phyloP scores from a whole-genome alignment of 768 basidiomycete genomes.

The Leccinum subgranulosum region DNA sequence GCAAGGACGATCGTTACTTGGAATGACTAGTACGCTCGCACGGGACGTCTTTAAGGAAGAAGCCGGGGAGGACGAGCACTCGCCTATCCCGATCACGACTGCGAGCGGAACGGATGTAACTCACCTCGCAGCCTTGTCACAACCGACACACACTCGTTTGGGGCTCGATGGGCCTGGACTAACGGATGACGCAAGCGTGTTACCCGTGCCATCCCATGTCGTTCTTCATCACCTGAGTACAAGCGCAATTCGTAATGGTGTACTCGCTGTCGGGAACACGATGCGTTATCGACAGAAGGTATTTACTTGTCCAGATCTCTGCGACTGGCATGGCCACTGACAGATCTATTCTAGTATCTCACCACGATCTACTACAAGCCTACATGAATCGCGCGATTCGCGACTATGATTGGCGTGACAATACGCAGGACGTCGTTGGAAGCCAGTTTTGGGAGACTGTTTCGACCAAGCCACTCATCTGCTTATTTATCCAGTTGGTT shows the following conservation, averaged over 20 bases:
- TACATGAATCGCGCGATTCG: constrained; percentile 33
- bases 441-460: constrained; percentile 12
- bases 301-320: constrained; percentile 9
- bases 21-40: constrained; percentile 34
- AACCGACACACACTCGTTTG: constrained; percentile 28
- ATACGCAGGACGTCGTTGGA: constrained; percentile 27
- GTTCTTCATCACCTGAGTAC: constrained; percentile 94
- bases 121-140: constrained; percentile 25
- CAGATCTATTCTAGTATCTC: constrained; percentile 54
- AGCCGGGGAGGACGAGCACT: constrained; percentile 19
- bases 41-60: constrained; percentile 26
- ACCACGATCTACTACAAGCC: constrained; percentile 85
- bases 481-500: constrained; percentile 28
- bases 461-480: constrained; percentile 11
- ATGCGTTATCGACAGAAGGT: constrained; percentile 92
- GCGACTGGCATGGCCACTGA: constrained; percentile 13
- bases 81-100: constrained; percentile 35
- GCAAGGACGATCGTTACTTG: constrained; percentile 32
- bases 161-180: constrained; percentile 41
- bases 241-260: constrained; percentile 91
- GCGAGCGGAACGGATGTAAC: constrained; percentile 39
- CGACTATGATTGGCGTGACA: constrained; percentile 12
- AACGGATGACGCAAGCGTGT: constrained; percentile 84
- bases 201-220: constrained; percentile 91
- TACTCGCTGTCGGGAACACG: constrained; percentile 89